Evolutionary conservation across 1,139 yeast species (phyloP).

Genomic region (Magnusiomyces suaveolens): DNA sequence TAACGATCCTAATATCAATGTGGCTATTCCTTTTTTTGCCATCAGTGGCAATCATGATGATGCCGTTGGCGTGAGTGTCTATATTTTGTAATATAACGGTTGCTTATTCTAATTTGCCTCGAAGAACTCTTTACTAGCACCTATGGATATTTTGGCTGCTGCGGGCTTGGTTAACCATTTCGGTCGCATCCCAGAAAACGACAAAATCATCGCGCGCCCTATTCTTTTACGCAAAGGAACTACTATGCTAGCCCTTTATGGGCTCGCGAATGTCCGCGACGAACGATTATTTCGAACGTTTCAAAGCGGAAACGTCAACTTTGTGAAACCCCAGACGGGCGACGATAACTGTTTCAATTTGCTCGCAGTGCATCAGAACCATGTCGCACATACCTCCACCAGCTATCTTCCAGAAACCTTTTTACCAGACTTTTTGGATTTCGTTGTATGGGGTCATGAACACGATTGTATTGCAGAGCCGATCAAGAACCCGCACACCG

Average conservation of each 20-base stretch:
- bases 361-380: slow-evolving; percentile 88
- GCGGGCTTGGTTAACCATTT: slow-evolving; percentile 83
- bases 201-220: slow-evolving; percentile 68
- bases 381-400: slow-evolving; percentile 65
- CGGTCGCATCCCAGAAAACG: slow-evolving; percentile 73
- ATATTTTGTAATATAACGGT: not conserved
- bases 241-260: slow-evolving; percentile 79
- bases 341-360: slow-evolving; percentile 68
- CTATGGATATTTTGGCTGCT: slow-evolving; percentile 74
- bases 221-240: slow-evolving; percentile 69
- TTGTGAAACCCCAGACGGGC: slow-evolving; percentile 54
- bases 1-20: slow-evolving; percentile 82
- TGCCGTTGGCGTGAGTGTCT: slow-evolving; percentile 58
- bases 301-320: slow-evolving; percentile 68
- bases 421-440: slow-evolving; percentile 69
- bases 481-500: slow-evolving; percentile 51
- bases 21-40: slow-evolving; percentile 86
- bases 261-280: slow-evolving; percentile 80
- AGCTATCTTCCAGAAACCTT: slow-evolving; percentile 77
- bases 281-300: slow-evolving; percentile 79
- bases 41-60: slow-evolving; percentile 97
- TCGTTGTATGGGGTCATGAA: slow-evolving; percentile 95
- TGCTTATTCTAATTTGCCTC: too few relatives aligned
- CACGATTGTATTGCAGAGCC: slow-evolving; percentile 86
- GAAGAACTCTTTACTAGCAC: slow-evolving; percentile 52